Evolutionary conservation across 164 flowering plant species (phyloP).

Genomic region (Brasenia schreberi): DNA sequence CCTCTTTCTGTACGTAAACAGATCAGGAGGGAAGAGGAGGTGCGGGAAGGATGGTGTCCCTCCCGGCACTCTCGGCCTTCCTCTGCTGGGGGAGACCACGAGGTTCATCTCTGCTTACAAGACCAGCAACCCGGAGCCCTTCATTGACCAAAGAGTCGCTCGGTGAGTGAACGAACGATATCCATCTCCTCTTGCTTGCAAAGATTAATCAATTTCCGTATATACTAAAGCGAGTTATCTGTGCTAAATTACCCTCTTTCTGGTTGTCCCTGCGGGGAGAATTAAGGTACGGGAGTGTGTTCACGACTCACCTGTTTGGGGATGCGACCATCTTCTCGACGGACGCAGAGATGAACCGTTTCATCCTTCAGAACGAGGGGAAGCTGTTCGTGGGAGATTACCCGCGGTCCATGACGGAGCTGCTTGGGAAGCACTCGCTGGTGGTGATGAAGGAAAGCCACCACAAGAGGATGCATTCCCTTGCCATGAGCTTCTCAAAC

Average conservation of each 20-base stretch:
- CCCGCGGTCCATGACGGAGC: slow-evolving; percentile 71
- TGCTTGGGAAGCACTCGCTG: slow-evolving; percentile 72
- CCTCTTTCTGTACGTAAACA: background rate
- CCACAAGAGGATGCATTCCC: slow-evolving; percentile 82
- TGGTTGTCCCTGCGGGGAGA: background rate
- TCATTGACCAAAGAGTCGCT: slow-evolving; percentile 42
- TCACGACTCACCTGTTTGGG: slow-evolving; percentile 87
- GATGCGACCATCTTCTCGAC: slow-evolving; percentile 85
- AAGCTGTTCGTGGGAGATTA: slow-evolving; percentile 74
- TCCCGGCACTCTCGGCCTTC: slow-evolving; percentile 67
- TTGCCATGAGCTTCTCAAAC: slow-evolving; percentile 83
- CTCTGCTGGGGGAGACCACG: slow-evolving; percentile 79
- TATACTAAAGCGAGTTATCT: too few species aligned
- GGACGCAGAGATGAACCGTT: slow-evolving; percentile 82
- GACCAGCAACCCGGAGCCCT: slow-evolving; percentile 84
- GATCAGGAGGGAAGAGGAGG: slow-evolving; percentile 6
- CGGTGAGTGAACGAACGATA: slow-evolving; percentile 18
- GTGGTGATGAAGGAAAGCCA: slow-evolving; percentile 70
- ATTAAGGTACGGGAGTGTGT: slow-evolving; percentile 44
- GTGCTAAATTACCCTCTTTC: background rate
- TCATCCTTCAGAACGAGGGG: slow-evolving; percentile 83
- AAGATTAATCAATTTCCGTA: too few species aligned
- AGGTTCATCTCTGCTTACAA: slow-evolving; percentile 87
- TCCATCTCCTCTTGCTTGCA: too few species aligned
- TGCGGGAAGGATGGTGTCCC: slow-evolving; percentile 30